A percentile compares a stretch with the other conserved stretches of the same genome.
phyloP scores from a whole-genome alignment of 208 protist species.

The Tritrichomonas musculus region DNA sequence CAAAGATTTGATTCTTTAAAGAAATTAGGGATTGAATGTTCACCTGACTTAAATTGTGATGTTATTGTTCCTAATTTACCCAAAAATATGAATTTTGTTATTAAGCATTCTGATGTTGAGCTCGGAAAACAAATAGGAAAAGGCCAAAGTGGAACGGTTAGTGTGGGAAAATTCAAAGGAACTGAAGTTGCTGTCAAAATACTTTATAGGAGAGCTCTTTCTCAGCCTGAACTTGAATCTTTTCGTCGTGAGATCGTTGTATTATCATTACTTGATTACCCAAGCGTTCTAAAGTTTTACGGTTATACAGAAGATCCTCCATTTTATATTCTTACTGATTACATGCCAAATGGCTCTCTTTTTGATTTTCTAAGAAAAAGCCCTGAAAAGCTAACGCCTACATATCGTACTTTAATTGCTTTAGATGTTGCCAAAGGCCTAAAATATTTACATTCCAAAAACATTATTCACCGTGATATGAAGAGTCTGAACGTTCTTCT shows the following conservation, averaged over 20 bases:
- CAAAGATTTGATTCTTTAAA: not conserved
- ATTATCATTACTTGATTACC: not conserved
- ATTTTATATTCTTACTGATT: conserved; percentile 30
- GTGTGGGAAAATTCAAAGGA: not conserved
- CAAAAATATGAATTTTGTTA: not conserved
- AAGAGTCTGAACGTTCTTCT: conserved; percentile 52
- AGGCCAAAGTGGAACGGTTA: not conserved
- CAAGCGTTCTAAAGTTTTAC: not conserved
- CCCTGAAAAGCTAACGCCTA: not conserved
- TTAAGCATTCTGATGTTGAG: not conserved
- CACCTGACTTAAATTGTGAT: not conserved
- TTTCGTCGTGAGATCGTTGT: not conserved
- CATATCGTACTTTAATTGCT: conserved; percentile 38
- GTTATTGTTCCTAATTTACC: not conserved
- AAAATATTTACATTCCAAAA: conserved; percentile 51
- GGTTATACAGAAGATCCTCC: not conserved
- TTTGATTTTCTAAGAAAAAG: not conserved
- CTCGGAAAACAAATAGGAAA: not conserved
- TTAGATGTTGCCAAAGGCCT: conserved; percentile 46
- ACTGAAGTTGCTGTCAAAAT: not conserved
- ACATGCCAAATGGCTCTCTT: not conserved
- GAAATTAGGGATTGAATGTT: too few relatives aligned
- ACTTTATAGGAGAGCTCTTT: not conserved
- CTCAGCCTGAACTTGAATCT: not conserved
- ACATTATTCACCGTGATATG: conserved; percentile 54